Evolutionary conservation across 2,329 filamentous ascomycete genomes (phyloP), one percentile per base, ranked within the genome.

Genomic region (Trichoderma guizhouense): DNA sequence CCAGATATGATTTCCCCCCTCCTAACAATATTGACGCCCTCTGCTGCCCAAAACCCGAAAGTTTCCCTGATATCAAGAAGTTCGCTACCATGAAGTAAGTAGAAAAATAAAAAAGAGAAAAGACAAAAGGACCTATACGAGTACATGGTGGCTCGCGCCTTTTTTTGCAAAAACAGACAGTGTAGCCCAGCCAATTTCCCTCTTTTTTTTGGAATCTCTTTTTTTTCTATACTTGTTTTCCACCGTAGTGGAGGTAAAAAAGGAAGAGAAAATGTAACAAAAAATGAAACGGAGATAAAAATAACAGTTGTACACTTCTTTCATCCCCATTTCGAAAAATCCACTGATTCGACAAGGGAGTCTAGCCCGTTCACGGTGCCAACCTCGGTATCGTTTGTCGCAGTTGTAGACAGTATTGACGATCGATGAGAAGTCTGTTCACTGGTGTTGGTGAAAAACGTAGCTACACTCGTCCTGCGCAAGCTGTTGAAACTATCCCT

Each of bases 381-480:
- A 30, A 84, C 79, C 77, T 90, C 89, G 1, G 87, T 87, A 71
- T 88, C 87, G 69, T 86, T 86, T 7, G 86, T 86, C 12, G 86
- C 85, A 2, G 84, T 84, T 11, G 85, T 86, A n/a, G 82, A 84
- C 7, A 89, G 79, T 74, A 87, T 83, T n/a, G 87, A 89, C 7
- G 87, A 88, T 55, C 89, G 84, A 72, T 90, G 88, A 67, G 87
- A 89, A 11, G 80, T 83, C 74, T 86, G 84, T 74, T 90, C 88
- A 77, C 85, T 89, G 6, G 85, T 84, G 72, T 81, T 86, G 2
- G 87, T 87, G 74, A 91, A 88, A 77, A 91, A 91, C 2, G 89
- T 91, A 6, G 88, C 89, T 3, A 91, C 89, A 39, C 89, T 91
- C n/a, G 89, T 86, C 72, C 89, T 84, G 65, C 89, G 84, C 51